Conservation (phyloP, 306 rosid species). For the Elaeagnus macrophylla region DNA sequence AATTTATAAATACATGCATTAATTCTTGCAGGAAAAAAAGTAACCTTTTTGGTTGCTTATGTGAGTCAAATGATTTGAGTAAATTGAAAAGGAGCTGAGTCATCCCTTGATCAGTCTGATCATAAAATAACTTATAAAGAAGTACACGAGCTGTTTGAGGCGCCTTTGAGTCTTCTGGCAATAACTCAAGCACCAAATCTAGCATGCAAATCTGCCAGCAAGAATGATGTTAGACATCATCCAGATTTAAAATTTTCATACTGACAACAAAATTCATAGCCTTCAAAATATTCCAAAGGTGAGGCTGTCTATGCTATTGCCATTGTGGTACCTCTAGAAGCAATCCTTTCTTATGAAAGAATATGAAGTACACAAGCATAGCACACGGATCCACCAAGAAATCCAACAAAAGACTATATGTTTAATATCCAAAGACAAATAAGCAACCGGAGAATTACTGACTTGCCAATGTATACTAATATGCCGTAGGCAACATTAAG, state of each 20-base stretch:
- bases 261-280: background rate
- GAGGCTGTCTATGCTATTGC: too few species aligned
- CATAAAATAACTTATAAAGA: slow-evolving; percentile 88
- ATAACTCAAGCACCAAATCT: slow-evolving; percentile 67
- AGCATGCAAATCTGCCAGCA: slow-evolving; percentile 70
- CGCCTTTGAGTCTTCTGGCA: slow-evolving; percentile 72
- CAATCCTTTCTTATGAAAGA: too few species aligned
- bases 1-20: background rate
- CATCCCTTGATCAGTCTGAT: slow-evolving; percentile 95
- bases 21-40: slow-evolving; percentile 11
- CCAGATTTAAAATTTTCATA: background rate
- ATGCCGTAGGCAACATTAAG: too few species aligned
- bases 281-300: too few species aligned
- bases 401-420: too few species aligned
- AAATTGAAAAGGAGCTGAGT: slow-evolving; percentile 69
- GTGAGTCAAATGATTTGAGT: slow-evolving; percentile 65
- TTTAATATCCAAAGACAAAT: too few species aligned
- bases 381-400: too few species aligned
- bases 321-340: too few species aligned
- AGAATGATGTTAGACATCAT: slow-evolving; percentile 19
- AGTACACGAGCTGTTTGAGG: slow-evolving; percentile 87
- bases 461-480: too few species aligned
- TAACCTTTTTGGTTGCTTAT: slow-evolving; percentile 81
- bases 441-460: too few species aligned
- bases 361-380: too few species aligned